Evolutionary conservation across 345 rosid genomes (phyloP), one percentile per base, ranked within the genome.

Genomic region (Passiflora organensis): DNA sequence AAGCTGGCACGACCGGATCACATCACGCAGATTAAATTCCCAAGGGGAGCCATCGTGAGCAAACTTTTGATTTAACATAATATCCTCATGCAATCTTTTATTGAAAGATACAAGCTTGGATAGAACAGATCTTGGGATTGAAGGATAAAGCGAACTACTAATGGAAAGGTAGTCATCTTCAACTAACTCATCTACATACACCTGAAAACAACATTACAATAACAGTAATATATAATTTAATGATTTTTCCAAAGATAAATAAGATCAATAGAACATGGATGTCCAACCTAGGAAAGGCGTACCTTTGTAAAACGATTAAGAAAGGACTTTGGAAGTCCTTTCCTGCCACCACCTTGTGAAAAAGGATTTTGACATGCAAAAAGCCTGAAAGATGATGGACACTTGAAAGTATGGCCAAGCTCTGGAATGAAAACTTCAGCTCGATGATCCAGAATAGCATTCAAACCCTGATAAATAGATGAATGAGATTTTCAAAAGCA

Each of bases 361-460:
- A 94, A 77, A 71, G 98, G 98, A 75, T 91, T 91, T 78, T 91
- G 98, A 69, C 98, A 91, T 36, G 96, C 95, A 74, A 91, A 91
- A 67, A 91, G 76, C 70, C 91, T 82, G 62, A 91, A 91, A 55
- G 95, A 73, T 39, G 84, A 64, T 15, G 91, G 95, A 55, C 98
- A 91, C 53, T 66, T 84, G 67, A 79, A 91, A 32, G 95, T 79
- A 59, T 66, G 80, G 48, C 86, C 86, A 22, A 91, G 81, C 74
- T 91, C 98, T 14, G 98, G 98, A 73, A 91, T 84, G 72, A 84
- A 91, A 53, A 89, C 91, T 76, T 88, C 89, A 48, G 93, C 87
- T 51, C 98, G 93, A 60, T 91, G 98, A 84, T 91, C 98, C 72
- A 91, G 72, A 56, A 91, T 84, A 52, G 96, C 89, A 84, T 91